Evolutionary conservation across 2,329 filamentous ascomycete species (phyloP), one percentile per base, ranked within the genome.

Genomic region (Metarhizium guizhouense): DNA sequence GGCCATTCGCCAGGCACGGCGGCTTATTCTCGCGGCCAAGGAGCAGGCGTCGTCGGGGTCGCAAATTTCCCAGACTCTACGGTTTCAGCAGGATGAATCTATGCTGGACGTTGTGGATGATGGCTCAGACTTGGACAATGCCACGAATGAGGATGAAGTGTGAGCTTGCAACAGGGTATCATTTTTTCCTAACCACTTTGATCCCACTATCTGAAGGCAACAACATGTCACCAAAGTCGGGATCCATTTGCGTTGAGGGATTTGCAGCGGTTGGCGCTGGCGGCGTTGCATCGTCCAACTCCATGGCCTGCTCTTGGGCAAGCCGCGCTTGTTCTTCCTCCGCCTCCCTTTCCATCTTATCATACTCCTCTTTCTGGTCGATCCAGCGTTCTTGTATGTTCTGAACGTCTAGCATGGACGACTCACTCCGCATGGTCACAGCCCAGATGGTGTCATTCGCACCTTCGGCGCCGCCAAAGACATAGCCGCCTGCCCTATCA

Each of bases 361-460:
- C 94, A 65, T 90, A 90, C 61, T 87, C 90, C 16, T 92, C 92
- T 68, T 92, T 94, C 45, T 86, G 80, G 72, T 97, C 93, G 36
- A 99, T 75, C 94, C 94, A 99, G 58, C 94, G 81, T 74, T 99
- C 94, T 72, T 99, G 94, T 60, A 97, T 86, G 71, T 99, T 93
- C 57, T 86, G 78, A 10, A 91, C 84, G 64, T 95, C 91, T 78
- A 95, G 84, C 72, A 85, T 75, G 36, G 83, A 83, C 40, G 84
- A 82, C 57, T 86, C 84, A 57, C 85, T 84, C 56, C 91, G 84
- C 84, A 97, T 95, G 3, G 94, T 90, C 48, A 97, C 85, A 66
- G 95, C 90, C 94, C 94, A 99, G n/a, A 99, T 83, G 6, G 87
- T 92, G 68, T 99, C 93, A 63, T 97, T 96, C 49, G 91, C 90